A percentile compares a stretch with the other conserved stretches of the same genome.
phyloP scores from a whole-genome alignment of 2,329 filamentous ascomycete genomes.

The Kalmusia sp. region DNA sequence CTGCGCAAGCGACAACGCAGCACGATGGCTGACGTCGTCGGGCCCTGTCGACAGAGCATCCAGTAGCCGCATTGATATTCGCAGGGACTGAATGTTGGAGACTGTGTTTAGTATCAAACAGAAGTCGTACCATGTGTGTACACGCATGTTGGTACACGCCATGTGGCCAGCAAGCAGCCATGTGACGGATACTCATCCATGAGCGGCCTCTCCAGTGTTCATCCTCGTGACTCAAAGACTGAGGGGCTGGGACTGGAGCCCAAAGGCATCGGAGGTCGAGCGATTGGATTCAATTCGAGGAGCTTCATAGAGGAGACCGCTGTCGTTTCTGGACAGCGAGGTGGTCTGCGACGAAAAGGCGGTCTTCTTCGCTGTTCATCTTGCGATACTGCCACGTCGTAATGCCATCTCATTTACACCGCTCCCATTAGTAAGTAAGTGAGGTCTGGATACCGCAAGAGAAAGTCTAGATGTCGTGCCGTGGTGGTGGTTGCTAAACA shows the following conservation, averaged over 20 bases:
- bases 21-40: slow-evolving; percentile 6
- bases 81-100: background rate
- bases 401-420: background rate
- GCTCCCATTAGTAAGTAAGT: background rate
- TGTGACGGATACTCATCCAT: background rate
- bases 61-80: background rate
- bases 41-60: background rate
- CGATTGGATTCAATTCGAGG: background rate
- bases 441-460: background rate
- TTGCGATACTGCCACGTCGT: background rate
- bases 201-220: slow-evolving; percentile 6
- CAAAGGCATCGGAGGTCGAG: background rate
- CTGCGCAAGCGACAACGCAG: slow-evolving; percentile 6
- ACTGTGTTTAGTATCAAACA: background rate
- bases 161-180: background rate
- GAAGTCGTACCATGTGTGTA: background rate
- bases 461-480: no score
- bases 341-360: background rate
- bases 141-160: background rate
- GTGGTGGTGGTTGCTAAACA: background rate
- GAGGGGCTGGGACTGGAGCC: background rate
- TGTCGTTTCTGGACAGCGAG: background rate
- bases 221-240: background rate
- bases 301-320: background rate
- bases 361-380: background rate